phyloP scores from a whole-genome alignment of 495 filamentous ascomycete genomes.

The Pyronema omphalodes region DNA sequence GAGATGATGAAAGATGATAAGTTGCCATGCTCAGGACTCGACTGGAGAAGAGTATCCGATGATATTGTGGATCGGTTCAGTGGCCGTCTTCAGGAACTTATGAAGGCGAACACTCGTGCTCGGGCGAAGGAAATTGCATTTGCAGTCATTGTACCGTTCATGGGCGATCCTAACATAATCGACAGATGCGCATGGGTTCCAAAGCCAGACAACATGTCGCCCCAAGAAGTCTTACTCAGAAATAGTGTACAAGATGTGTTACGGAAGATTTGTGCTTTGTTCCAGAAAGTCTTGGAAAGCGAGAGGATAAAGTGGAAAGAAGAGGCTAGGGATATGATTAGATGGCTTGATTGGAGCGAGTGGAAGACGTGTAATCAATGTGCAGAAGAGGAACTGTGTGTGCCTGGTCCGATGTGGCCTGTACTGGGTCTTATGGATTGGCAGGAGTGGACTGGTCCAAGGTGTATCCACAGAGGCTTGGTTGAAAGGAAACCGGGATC shows the following conservation, averaged over 20 bases:
- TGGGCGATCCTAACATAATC: background rate
- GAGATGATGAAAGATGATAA: conserved; percentile 1
- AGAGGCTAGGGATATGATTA: background rate
- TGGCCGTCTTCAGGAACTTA: conserved; percentile 3
- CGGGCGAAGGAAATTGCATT: background rate
- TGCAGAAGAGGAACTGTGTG: background rate
- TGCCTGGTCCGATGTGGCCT: background rate
- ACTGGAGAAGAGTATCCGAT: conserved; percentile 7
- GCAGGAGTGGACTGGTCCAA: background rate
- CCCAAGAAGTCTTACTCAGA: conserved; percentile 5
- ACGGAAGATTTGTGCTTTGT: conserved; percentile 4
- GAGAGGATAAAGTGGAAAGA: background rate
- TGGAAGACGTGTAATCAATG: conserved; percentile 5
- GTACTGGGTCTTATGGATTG: background rate
- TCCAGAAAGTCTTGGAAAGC: background rate
- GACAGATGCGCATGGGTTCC: conserved; percentile 2
- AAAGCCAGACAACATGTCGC: background rate
- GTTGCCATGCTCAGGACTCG: conserved; percentile 7
- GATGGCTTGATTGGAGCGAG: conserved; percentile 10
- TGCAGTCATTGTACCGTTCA: conserved; percentile 8
- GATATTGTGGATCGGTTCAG: conserved; percentile 9
- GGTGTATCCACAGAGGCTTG: background rate
- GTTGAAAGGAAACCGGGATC: background rate
- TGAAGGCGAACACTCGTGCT: background rate
- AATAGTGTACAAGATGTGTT: conserved; percentile 6